phyloP scores from a whole-genome alignment of 768 basidiomycete species.

The Suillus placidus region DNA sequence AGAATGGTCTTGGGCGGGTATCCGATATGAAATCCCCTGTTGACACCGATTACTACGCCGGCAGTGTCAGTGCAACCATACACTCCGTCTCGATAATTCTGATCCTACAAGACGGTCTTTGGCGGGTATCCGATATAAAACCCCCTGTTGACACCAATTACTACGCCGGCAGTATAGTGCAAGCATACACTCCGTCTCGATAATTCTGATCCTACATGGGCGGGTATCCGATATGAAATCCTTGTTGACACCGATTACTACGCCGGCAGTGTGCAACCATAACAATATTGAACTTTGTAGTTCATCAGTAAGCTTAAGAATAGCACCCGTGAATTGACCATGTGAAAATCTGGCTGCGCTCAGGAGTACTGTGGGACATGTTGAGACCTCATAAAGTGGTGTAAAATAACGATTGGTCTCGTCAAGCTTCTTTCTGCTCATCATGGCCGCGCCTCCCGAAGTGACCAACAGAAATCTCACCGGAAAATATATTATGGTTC shows the following conservation, averaged over 20 bases:
- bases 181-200: neutral
- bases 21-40: neutral
- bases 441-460: conserved; percentile 67
- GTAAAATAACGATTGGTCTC: neutral
- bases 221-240: neutral
- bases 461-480: conserved; percentile 62
- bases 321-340: neutral
- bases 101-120: neutral
- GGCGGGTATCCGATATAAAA: neutral
- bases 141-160: too few species aligned
- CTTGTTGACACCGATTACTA: too few species aligned
- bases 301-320: neutral
- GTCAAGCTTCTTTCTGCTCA: conserved; percentile 9
- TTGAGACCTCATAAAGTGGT: neutral
- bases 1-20: neutral
- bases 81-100: neutral
- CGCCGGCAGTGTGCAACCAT: too few species aligned
- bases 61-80: too few species aligned
- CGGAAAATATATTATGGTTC: conserved; percentile 67
- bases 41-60: too few species aligned
- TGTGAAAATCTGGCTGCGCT: neutral
- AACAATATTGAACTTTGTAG: too few species aligned
- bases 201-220: neutral
- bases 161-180: too few species aligned
- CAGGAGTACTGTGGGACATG: neutral